These are phyloP conservation scores for Globisporangium cystogenes DNA, from an alignment of 352 stramenopile species.

Conservation along the genomic window DNA sequence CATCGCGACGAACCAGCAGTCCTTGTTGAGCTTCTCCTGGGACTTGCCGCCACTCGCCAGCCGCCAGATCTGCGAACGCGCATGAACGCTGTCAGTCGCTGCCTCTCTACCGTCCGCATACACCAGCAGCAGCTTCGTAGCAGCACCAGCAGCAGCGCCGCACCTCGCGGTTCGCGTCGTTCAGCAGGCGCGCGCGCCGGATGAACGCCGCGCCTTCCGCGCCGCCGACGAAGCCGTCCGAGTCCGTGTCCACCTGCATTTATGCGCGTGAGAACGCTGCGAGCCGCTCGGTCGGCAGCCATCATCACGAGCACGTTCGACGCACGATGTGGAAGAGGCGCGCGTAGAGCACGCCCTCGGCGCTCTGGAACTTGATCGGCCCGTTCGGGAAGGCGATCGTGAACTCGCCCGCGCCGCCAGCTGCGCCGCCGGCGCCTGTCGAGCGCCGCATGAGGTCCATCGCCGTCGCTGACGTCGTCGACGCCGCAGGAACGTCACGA, in stretches of 20 bases:
- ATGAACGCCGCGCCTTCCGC: conserved; percentile 78
- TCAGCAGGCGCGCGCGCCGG: conserved; percentile 64
- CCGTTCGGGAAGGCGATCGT: conserved; percentile 75
- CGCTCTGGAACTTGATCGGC: conserved; percentile 80
- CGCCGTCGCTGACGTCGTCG: too few species aligned
- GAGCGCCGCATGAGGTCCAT: conserved; percentile 17
- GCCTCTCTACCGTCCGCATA: too few species aligned
- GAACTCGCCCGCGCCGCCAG: conserved; percentile 49
- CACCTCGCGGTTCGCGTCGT: conserved; percentile 84
- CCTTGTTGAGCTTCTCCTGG: conserved; percentile 81
- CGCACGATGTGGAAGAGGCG: conserved; percentile 78
- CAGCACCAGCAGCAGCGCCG: background rate
- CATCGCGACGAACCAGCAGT: conserved; percentile 89
- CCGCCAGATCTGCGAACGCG: conserved; percentile 63
- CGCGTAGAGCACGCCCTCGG: conserved; percentile 77
- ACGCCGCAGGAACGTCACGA: too few species aligned
- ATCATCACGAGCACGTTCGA: background rate
- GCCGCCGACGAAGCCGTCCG: conserved; percentile 70
- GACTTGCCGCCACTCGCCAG: conserved; percentile 86
- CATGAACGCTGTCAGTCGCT: too few species aligned
- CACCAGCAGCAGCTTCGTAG: too few species aligned
- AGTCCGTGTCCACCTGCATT: conserved; percentile 67
- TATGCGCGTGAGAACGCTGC: too few species aligned
- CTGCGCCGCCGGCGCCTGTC: conserved; percentile 14
- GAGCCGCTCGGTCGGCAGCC: too few species aligned